A percentile compares a stretch with the other conserved stretches of the same genome.
phyloP scores from a whole-genome alignment of 1,284 basidiomycete genomes.

The Termitomyces sp. region DNA sequence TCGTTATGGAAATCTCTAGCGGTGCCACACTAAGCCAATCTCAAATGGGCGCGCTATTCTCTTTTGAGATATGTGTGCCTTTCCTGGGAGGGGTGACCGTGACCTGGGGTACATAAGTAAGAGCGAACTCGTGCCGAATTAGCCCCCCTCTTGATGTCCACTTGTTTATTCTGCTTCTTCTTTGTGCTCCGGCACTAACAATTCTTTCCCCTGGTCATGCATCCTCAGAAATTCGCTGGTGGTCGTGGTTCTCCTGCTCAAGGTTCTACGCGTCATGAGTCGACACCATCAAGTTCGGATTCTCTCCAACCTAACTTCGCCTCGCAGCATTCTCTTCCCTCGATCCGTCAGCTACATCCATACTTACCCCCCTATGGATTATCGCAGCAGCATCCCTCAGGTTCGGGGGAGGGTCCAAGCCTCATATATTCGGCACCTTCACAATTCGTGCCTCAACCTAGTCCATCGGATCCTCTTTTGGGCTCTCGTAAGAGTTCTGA shows the following conservation, averaged over 20 bases:
- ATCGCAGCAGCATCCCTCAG: constrained; percentile 19
- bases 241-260: constrained; percentile 5
- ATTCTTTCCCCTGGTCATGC: constrained; percentile 3
- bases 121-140: constrained; percentile 7
- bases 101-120: constrained; percentile 12
- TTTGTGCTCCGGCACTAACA: constrained; percentile 1
- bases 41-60: constrained; percentile 10
- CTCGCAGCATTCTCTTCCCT: constrained; percentile 43
- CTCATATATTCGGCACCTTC: constrained; percentile 16
- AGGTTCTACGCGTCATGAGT: constrained; percentile 10
- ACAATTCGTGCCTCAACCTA: constrained; percentile 20
- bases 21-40: constrained; percentile 14
- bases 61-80: constrained; percentile 16
- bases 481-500: constrained; percentile 25
- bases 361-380: constrained; percentile 42
- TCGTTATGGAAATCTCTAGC: constrained; percentile 14
- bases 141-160: constrained; percentile 10
- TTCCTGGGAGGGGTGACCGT: constrained; percentile 4
- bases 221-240: constrained; percentile 7
- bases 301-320: constrained; percentile 4
- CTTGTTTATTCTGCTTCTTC: background rate
- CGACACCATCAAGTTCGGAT: constrained; percentile 11
- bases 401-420: constrained; percentile 12
- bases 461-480: constrained; percentile 20
- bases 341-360: constrained; percentile 61